Base-by-base conservation (phyloP, 805 yeast genomes). In the Metschnikowia kofuensis region DNA sequence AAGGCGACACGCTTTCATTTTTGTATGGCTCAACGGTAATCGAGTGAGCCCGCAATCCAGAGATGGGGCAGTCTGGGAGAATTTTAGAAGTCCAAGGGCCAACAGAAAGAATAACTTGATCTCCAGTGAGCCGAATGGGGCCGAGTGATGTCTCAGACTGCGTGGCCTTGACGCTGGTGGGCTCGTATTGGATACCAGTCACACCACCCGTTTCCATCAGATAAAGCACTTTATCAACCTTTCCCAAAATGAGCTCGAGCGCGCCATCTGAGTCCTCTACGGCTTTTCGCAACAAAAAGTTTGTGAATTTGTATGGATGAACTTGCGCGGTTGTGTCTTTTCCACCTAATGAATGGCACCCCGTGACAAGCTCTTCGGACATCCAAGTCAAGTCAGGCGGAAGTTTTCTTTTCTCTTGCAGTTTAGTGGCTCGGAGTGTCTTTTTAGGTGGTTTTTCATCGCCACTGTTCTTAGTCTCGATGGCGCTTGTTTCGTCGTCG, bases 21-120 rank as follows among this genome's bases (percentile, higher is more conserved):
- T 78, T 75, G 48, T 83, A 79, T 4, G 98, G 97, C 40, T 88
- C 81, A 47, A 94, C 80, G 0, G 97, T 90, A 62, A 92, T 91
- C 28, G 97, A 89, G 69, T 94, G 98, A 1, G 98, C 98, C 57
- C 97, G 78, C 54, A 92, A 73, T 6, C 97, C 97, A 2, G 92
- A 84, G 11, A 92, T 90, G 29, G 98, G 99, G 64, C 98, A 91
- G 56, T 87, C 90, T 2, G 96, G 96, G 50, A 92, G 69, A 38
- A 92, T 80, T 60, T 84, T 85, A 1, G 96, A 85, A 2, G 97
- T 90, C 99, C 99, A 92, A 11, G 99, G 99, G 0, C 99, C 99
- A 57, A 89, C 87, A 0, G 96, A 75, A 59, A 94, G 73, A 10
- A 92, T 84, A n/a, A 89, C 83, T 58, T 87, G 84, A 61, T 87